These are phyloP conservation scores for Plectranthus barbatus DNA, from an alignment of 257 asterid genomes.

Conservation along the genomic window DNA sequence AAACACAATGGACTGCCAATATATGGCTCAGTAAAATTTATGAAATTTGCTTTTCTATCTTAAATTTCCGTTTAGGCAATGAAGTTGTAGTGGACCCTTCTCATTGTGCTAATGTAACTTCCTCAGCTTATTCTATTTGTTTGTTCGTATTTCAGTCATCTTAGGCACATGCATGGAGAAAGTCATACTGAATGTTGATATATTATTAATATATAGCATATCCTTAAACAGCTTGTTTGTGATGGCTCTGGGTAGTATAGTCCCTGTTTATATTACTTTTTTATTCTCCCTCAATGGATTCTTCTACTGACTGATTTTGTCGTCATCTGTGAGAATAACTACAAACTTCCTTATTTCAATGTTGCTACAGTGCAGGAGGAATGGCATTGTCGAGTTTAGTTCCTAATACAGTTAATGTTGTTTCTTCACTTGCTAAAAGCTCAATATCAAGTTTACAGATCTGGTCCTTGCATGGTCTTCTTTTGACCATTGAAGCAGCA, in stretches of 20 bases:
- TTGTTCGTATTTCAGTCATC: not conserved
- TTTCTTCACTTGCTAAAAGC: slow-evolving; percentile 78
- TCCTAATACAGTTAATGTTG: slow-evolving; percentile 80
- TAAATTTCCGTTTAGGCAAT: not conserved
- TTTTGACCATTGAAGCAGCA: slow-evolving; percentile 96
- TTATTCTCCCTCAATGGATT: slow-evolving; percentile 10
- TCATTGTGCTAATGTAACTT: not conserved
- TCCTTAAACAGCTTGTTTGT: not conserved
- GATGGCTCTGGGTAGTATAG: not conserved
- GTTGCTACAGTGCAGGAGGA: slow-evolving; percentile 95
- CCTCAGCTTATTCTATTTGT: not conserved
- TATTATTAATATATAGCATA: not conserved
- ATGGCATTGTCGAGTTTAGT: slow-evolving; percentile 97
- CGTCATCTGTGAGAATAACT: slow-evolving; percentile 9
- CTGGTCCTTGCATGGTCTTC: slow-evolving; percentile 99
- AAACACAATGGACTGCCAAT: not conserved
- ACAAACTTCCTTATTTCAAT: slow-evolving; percentile 24
- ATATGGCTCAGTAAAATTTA: not conserved
- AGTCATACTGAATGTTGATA: slow-evolving; percentile 2
- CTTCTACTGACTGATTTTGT: not conserved
- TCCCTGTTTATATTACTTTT: not conserved
- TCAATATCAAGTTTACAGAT: slow-evolving; percentile 64
- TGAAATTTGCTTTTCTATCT: not conserved
- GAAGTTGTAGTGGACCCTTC: not conserved
- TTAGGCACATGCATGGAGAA: not conserved